phyloP scores from a whole-genome alignment of 2,329 filamentous ascomycete species.

The Lachnellula hyalina region DNA sequence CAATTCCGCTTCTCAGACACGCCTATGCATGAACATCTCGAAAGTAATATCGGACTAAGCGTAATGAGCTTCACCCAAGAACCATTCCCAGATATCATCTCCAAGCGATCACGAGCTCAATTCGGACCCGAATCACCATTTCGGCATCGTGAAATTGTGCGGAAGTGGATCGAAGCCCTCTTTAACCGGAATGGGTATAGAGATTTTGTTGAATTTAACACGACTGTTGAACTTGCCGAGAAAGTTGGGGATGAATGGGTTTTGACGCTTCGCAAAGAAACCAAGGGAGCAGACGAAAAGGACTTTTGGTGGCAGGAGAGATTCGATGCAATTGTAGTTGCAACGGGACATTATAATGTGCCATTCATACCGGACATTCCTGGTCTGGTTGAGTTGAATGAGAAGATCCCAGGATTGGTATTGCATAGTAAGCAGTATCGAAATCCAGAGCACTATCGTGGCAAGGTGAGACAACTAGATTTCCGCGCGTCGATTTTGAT shows the following conservation, averaged over 20 bases:
- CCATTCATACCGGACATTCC: constrained; percentile 55
- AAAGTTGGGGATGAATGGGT: constrained; percentile 44
- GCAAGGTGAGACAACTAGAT: constrained; percentile 32
- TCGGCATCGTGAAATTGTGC: constrained; percentile 50
- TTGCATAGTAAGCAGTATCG: constrained; percentile 70
- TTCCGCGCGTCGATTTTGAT: too few species aligned
- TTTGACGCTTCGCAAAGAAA: constrained; percentile 41
- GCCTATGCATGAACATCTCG: constrained; percentile 50
- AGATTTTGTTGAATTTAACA: constrained; percentile 47
- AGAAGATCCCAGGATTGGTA: constrained; percentile 44
- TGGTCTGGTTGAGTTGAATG: constrained; percentile 52
- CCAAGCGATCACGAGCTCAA: constrained; percentile 36
- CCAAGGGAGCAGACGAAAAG: constrained; percentile 24
- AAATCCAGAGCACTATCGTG: constrained; percentile 49
- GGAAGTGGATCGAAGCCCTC: constrained; percentile 47
- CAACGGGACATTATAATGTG: constrained; percentile 61
- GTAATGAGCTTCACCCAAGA: constrained; percentile 56
- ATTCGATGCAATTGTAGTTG: constrained; percentile 62
- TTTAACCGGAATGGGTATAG: constrained; percentile 46
- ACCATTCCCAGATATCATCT: constrained; percentile 41
- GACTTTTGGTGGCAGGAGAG: constrained; percentile 57
- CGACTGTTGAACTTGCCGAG: constrained; percentile 53
- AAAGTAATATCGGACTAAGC: constrained; percentile 53
- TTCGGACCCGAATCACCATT: constrained; percentile 56
- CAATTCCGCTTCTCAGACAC: not conserved